Base-by-base conservation (phyloP, 148 eudicot genomes). In the Gaultheria prostrata region DNA sequence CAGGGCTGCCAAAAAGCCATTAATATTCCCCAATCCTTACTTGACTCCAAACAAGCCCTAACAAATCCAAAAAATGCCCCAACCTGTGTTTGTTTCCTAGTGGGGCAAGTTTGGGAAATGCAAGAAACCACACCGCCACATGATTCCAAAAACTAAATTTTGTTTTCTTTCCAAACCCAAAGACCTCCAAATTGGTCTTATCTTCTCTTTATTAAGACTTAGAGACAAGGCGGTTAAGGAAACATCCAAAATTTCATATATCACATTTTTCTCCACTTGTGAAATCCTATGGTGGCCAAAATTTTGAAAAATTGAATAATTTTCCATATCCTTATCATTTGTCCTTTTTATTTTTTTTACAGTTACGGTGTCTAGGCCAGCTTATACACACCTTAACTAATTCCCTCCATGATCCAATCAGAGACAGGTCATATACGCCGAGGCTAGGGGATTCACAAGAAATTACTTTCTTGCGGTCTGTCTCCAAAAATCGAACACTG, bases 1-100 rank as follows among this genome's bases (percentile, higher is more conserved):
- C 81, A 86, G 78, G 86, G 81, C 82, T 67, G 71, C 88, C 82
- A 61, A 49, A 82, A 56, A 77, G 84, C 83, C 83, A 82, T 83
- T 67, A 83, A 91, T 92, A 92, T 91, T 88, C 92, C 82, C 84
- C 67, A 85, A 82, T 76, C 74, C 56, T 63, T 82, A 85, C 91
- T 70, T 80, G 76, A 50, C n/a, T 85, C 94, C 98, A 95, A 95
- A 86, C 93, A 90, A 83, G 89, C 90, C 92, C 86, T 88, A 92
- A 90, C 97, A 90, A 92, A 88, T 92, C 87, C 92, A 93, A 91
- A 89, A 81, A 85, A 86, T 81, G 86, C 80, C 86, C 83, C 0
- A 49, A 35, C 8, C 85, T 89, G 88, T 90, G 92, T 89, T 83
- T 87, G 92, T 89, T 82, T 87, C 80, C 79, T 87, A 83, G 93